Evolutionary conservation across 352 stramenopile genomes (phyloP), one percentile per base, ranked within the genome.

Genomic region (Pythium insidiosum): DNA sequence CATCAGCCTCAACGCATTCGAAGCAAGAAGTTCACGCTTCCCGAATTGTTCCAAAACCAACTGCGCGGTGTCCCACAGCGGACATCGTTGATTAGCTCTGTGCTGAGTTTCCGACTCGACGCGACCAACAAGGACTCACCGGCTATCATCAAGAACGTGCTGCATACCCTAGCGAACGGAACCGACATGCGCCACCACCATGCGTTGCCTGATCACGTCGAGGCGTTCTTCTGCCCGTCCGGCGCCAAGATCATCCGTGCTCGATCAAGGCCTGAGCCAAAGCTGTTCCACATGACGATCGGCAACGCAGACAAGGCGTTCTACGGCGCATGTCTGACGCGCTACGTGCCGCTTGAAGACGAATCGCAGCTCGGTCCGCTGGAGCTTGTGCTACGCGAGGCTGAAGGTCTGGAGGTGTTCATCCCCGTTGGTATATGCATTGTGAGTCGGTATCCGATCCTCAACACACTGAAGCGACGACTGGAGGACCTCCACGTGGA

Each of bases 201-300:
- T 44, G 64, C 77, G 5, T 78, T 93, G 41, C 80, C 80, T 5
- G 80, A 93, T 34, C 80, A 93, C 37, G 63, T 93, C 2, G 80
- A 93, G 52, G 66, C 73, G 12, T 93, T 93, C 43, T 90, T 93
- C 30, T 80, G 64, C 22, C 80, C 80, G 5, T 56, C 60, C 1
- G 75, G 70, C 1, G 67, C 67, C 0, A 64, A 83, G n/a, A 57
- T 88, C 10, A 61, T 88, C 11, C 75, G 67, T 18, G 66, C 71
- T 4, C 79, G 72, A 38, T 67, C 66, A 2, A 61, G 66, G 11
- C 80, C 80, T 11, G 53, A 73, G 34, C 70, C 80, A 0, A 84
- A 66, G 43, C 62, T 93, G 15, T 89, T 88, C 24, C 75, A 93
- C 39, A 77, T 93, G 68, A 88, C 75, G 6, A 88, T 93, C 20